Evolutionary conservation across 768 basidiomycete species (phyloP), one percentile per base, ranked within the genome.

Genomic region (Mycena amicta): DNA sequence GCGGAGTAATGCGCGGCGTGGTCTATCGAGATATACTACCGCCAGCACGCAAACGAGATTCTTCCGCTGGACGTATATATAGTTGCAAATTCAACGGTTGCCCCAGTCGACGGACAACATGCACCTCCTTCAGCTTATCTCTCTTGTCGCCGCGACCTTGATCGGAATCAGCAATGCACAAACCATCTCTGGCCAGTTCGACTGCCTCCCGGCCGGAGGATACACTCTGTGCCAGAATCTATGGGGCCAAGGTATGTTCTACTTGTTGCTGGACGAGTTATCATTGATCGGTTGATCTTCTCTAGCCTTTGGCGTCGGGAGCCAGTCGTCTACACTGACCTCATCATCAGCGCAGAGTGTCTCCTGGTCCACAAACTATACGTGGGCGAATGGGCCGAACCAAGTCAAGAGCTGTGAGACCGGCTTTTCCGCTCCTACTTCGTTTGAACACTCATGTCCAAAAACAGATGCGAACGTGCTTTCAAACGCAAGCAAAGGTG

Each of bases 161-260:
- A 26, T 49, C 47, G 47, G 25, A 6, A 22, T 23, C 27, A 23
- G 6, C 22, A 28, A 63, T 61, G 75, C 73, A 1, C 76, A 79
- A 64, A 78, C 78, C 5, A 73, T 84, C 52, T 70, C 73, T 5
- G 83, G 83, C 2, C 74, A 72, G 55, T 79, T 66, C 39, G 70
- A 75, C 58, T 84, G 83, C 65, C 60, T 70, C 41, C 69, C 80
- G 1, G 79, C 78, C 3, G 83, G 83, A 2, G 66, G 68, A 13
- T 86, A 73, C 67, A 78, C 74, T 0, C 76, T 85, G 43, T 85
- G 83, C 72, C 80, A 84, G 66, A 83, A 86, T 66, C 78, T 82
- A 23, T 86, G 83, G 83, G 83, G 82, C 15, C 63, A 67, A 20
- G 51, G 80, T 80, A 57, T 39, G 75, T 64, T 31, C 3, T n/a